These are phyloP conservation scores for Lobosporangium transversale DNA, from an alignment of 192 early-diverging fungal species.

Conservation along the genomic window DNA sequence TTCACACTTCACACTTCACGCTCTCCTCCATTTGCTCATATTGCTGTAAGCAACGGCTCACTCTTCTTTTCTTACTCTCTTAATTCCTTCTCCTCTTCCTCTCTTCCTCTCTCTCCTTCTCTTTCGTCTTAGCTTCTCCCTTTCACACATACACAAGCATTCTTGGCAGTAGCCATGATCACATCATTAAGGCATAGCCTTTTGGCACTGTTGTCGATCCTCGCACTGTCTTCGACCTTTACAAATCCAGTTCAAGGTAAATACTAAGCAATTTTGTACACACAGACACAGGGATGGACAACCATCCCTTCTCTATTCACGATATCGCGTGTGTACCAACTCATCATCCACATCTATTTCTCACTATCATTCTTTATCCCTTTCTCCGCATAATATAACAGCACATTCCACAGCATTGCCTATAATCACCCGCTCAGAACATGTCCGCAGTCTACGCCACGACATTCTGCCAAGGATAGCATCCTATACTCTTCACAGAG, in stretches of 20 bases:
- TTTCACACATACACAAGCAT: neutral
- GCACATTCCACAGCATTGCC: constrained; percentile 40
- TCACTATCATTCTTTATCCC: neutral
- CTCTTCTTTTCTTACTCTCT: no score
- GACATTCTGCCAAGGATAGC: constrained; percentile 32
- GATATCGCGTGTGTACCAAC: neutral
- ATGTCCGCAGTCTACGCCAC: constrained; percentile 23
- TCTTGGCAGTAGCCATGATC: constrained; percentile 1
- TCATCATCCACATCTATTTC: neutral
- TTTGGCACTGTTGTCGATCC: constrained; percentile 13
- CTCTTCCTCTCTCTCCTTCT: neutral
- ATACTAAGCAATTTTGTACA: no score
- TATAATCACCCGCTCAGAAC: constrained; percentile 40
- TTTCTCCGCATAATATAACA: constrained; percentile 2
- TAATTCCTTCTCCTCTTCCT: neutral
- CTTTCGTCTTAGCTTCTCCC: neutral
- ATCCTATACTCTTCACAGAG: neutral
- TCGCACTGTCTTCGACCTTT: constrained; percentile 2
- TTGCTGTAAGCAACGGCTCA: no score
- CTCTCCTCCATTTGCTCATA: neutral
- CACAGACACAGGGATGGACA: no score
- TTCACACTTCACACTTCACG: neutral
- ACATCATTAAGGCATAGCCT: constrained; percentile 18
- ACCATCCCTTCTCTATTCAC: neutral
- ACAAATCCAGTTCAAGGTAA: constrained; percentile 18